A percentile compares a stretch with the other conserved stretches of the same genome.
Conservation (phyloP, 2,329 filamentous ascomycete species). For the Aspergillus texensis region DNA sequence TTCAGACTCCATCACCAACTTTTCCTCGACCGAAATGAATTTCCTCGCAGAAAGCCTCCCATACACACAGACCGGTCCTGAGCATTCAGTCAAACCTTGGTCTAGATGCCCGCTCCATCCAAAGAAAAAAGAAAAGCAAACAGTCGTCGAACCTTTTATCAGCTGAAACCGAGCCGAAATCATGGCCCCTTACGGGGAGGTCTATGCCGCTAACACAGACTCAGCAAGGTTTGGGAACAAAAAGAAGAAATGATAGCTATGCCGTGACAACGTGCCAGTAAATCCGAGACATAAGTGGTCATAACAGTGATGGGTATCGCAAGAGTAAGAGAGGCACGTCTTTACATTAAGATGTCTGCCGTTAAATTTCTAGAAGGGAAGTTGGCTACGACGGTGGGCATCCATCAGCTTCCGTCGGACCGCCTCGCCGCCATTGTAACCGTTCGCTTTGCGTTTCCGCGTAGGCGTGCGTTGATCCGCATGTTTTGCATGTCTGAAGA, state of each 20-base stretch:
- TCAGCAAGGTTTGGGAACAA: background rate
- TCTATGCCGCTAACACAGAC: conserved; percentile 10
- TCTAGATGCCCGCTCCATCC: background rate
- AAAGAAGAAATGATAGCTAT: background rate
- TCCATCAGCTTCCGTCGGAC: conserved; percentile 49
- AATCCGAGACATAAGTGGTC: conserved; percentile 1
- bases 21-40: background rate
- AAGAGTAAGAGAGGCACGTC: background rate
- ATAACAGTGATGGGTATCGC: conserved; percentile 4
- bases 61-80: background rate
- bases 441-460: conserved; percentile 43
- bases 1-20: background rate
- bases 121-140: background rate
- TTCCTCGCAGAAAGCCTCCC: background rate
- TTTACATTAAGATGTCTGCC: background rate
- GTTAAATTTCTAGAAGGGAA: conserved; percentile 34
- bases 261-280: background rate
- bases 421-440: conserved; percentile 43
- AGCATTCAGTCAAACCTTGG: background rate
- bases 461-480: conserved; percentile 44
- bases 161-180: background rate
- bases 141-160: background rate
- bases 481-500: conserved; percentile 45
- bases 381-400: conserved; percentile 42
- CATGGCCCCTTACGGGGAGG: background rate